Conservation (phyloP, 2,329 filamentous ascomycete genomes). For the Chrysoporthe puriensis region DNA sequence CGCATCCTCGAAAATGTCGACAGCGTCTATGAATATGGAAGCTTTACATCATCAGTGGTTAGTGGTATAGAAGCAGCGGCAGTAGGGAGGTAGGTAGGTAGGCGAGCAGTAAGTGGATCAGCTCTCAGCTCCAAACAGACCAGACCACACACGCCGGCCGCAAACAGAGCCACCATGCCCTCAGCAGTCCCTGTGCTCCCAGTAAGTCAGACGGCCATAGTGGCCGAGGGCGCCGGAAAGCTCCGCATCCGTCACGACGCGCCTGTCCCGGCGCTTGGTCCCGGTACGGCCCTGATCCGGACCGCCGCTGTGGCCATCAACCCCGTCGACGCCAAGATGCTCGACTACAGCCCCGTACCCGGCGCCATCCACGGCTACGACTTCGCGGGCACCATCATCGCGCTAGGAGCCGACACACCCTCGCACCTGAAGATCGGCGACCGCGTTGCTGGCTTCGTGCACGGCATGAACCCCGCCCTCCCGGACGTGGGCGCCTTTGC, state of each 20-base stretch:
- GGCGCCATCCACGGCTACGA: slow-evolving; percentile 40
- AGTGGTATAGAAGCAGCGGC: too few species aligned
- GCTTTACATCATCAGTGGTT: background rate
- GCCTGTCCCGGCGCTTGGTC: background rate
- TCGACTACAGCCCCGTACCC: slow-evolving; percentile 32
- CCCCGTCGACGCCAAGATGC: slow-evolving; percentile 40
- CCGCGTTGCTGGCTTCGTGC: slow-evolving; percentile 4
- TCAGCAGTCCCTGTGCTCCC: background rate
- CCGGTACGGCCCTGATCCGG: slow-evolving; percentile 30
- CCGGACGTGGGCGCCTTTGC: slow-evolving; percentile 6
- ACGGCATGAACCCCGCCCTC: background rate
- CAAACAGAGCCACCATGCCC: background rate
- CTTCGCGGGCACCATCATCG: slow-evolving; percentile 39
- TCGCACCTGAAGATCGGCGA: background rate
- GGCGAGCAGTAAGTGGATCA: background rate
- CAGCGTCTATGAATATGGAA: background rate
- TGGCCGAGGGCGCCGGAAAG: slow-evolving; percentile 5
- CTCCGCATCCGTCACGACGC: background rate
- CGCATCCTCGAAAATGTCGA: background rate
- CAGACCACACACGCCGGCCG: background rate
- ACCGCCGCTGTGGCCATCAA: slow-evolving; percentile 40
- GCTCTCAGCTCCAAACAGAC: background rate
- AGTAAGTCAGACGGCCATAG: background rate
- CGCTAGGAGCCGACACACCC: slow-evolving; percentile 30
- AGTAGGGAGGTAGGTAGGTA: background rate